Base-by-base conservation (phyloP, 352 stramenopile genomes). In the Aphanomyces astaci region DNA sequence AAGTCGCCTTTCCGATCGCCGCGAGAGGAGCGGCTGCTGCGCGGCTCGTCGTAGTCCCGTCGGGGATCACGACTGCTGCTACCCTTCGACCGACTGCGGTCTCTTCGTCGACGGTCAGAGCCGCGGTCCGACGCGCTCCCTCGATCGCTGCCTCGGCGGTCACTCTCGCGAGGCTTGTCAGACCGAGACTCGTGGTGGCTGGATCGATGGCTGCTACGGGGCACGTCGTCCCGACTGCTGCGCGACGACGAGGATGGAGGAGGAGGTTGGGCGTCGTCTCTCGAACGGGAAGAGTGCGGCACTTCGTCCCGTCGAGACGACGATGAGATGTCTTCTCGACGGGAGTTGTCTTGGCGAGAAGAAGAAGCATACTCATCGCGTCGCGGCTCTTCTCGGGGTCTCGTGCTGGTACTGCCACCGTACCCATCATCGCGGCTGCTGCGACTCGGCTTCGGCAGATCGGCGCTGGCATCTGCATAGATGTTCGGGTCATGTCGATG, bases 61-160 rank as follows among this genome's bases (percentile, higher is more conserved):
- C 22, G 36, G 54, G 30, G 19, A 17, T 49, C 54, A 24, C 51
- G 51, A n/a, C n/a, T n/a, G 27, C 51, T 25, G 22, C 56, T 32
- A n/a, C 30, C 33, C 25, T 30, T 51, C n/a, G 56, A 72, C 1
- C 49, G 48, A 25, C 39, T 49, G 22, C 66, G 43, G n/a, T 67
- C 62, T 28, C 76, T 72, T 45, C 74, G 72, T 70, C 55, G 73
- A n/a, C 79, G 80, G 28, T 86, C 72, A 11, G 71, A 72, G 7
- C 77, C 71, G 3, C 62, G 25, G 9, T 69, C 63, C n/a, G n/a
- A n/a, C n/a, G n/a, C n/a, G 13, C 40, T 32, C 36, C 43, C 15
- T 11, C 75, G 76, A 43, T 76, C 75, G 24, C 69, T 65, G 1
- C 19, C 25, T 13, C 31, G 22, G 51, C 51, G 51, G 15, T 59